Base-by-base conservation (phyloP, 192 early-diverging fungal species). In the Pecoramyces ruminantium region DNA sequence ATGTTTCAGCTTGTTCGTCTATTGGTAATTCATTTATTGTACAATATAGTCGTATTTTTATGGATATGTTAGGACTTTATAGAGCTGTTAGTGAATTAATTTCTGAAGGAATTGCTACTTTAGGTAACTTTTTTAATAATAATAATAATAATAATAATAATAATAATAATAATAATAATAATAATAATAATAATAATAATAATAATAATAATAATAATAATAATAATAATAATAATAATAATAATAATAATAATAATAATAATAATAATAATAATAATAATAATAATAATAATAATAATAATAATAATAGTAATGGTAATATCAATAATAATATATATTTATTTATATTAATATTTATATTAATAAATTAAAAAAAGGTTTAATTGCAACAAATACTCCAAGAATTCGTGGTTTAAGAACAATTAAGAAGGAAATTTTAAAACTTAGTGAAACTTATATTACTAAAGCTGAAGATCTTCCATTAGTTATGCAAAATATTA, bases 381-480 rank as follows among this genome's bases (percentile, higher is more conserved):
- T 90, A 80, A 94, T 98, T 88, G 98, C 96, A 5, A 95, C 96
- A 17, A 93, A 94, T 80, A 51, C 94, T 28, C 96, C 96, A 28
- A 92, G 92, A 67, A 92, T 97, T 12, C 93, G 97, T 77, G 93
- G 93, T 27, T 89, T 96, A 87, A 90, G 96, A 82, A 95, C 95
- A n/a, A 95, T 99, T 85, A 99, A 99, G 86, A 97, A 97, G 85
- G 97, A 99, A 83, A 89, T 95, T 30, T 85, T 99, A 81, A 92
- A 92, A 79, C 86, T 99, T 81, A 90, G 98, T n/a, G 96, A 99
- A 82, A 93, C 90, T 13, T 99, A 95, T 83, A 92, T 99, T 82
- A 87, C 86, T 81, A 93, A 93, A 80, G 94, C 96, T 1, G 95
- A 97, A 58, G 95, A 98, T 84, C 83, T 96, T n/a, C 85, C 84